Percentiles rank a stretch among this genome's conserved stretches.
phyloP scores from a whole-genome alignment of 1,284 basidiomycete species.

The Trichosporon sp. region DNA sequence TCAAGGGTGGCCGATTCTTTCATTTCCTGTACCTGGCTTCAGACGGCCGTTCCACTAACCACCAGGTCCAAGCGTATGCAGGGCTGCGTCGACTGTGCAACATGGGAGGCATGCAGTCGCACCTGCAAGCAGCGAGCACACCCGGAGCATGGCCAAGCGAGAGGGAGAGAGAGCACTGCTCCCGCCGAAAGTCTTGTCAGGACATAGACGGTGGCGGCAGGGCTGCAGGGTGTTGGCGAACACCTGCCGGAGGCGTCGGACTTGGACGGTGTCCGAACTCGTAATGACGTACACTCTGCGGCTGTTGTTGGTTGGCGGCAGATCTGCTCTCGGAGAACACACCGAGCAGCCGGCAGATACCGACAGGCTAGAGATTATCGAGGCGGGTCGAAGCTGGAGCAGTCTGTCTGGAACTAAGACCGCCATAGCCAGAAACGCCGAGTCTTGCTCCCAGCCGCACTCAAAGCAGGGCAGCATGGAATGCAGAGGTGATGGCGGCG shows the following conservation, averaged over 20 bases:
- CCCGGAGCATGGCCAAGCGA: background rate
- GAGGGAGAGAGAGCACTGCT: background rate
- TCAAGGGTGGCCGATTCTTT: background rate
- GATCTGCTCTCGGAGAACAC: background rate
- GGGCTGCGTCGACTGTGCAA: too few relatives aligned
- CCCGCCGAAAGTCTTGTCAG: background rate
- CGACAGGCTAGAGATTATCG: background rate
- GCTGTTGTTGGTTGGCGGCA: background rate
- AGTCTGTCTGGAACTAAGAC: too few relatives aligned
- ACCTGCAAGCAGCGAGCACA: background rate
- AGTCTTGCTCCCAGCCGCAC: too few relatives aligned
- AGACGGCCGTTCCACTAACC: too few relatives aligned
- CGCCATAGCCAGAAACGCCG: too few relatives aligned
- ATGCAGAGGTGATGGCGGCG: background rate
- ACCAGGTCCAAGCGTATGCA: background rate
- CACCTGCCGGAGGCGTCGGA: background rate
- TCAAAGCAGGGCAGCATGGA: background rate
- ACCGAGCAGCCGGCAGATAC: background rate
- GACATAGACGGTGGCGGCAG: background rate
- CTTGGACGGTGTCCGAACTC: background rate
- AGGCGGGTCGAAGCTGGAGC: too few relatives aligned
- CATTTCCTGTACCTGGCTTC: too few relatives aligned
- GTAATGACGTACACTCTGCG: background rate
- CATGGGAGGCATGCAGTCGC: background rate
- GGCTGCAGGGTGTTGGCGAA: background rate